Conservation (phyloP, 192 early-diverging fungal species). For the Podila verticillata region DNA sequence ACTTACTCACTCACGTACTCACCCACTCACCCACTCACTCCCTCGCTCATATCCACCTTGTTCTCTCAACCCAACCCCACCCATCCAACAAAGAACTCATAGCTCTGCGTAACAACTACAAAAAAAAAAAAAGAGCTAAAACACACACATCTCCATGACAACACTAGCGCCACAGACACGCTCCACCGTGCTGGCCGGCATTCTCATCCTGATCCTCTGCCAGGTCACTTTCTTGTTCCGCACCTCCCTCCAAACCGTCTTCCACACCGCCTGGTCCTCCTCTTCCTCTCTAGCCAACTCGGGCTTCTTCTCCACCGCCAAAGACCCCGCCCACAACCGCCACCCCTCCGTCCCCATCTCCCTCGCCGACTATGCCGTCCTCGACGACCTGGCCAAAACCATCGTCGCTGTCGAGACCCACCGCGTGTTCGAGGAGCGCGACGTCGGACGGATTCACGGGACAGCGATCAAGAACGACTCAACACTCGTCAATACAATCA, state of each 20-base stretch:
- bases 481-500: conserved; percentile 8
- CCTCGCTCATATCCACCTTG: too few species aligned
- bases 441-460: conserved; percentile 19
- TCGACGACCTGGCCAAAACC: conserved; percentile 26
- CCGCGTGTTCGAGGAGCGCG: conserved; percentile 38
- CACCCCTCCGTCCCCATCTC: conserved; percentile 41
- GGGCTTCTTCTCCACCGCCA: neutral
- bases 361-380: conserved; percentile 10
- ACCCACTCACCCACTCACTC: neutral
- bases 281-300: neutral
- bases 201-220: neutral
- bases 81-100: too few species aligned
- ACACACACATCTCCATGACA: neutral
- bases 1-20: neutral
- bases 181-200: neutral
- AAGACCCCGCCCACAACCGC: conserved; percentile 23
- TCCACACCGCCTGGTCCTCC: neutral
- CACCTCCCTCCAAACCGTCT: neutral
- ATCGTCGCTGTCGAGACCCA: conserved; percentile 30
- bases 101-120: too few species aligned
- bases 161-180: neutral
- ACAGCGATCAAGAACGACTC: conserved; percentile 15
- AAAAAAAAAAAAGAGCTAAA: too few species aligned
- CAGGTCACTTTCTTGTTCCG: conserved; percentile 1
- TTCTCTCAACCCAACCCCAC: too few species aligned